Conservation (phyloP, 2,329 filamentous ascomycete genomes). For the Nothopassalora personata region DNA sequence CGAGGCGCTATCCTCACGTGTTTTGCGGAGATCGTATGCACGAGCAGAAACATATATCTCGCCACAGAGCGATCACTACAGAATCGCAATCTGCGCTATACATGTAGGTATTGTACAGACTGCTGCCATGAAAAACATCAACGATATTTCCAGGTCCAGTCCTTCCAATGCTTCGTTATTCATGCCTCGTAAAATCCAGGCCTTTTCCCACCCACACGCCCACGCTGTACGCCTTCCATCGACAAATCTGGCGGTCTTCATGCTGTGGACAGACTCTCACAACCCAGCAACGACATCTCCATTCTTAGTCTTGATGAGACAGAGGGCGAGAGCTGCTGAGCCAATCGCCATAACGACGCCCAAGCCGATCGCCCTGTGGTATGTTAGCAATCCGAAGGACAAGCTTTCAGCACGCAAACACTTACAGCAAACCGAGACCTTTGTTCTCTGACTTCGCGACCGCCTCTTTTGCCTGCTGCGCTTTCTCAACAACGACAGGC, state of each 20-base stretch:
- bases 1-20: not conserved
- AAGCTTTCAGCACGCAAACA: not conserved
- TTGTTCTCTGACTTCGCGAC: not conserved
- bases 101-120: not conserved
- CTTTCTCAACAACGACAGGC: not conserved
- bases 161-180: conserved; percentile 1
- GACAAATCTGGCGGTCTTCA: not conserved
- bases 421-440: not conserved
- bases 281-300: conserved; percentile 1
- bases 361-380: not conserved
- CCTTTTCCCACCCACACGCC: not conserved
- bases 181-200: not conserved
- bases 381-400: not conserved
- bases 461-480: not conserved
- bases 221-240: not conserved
- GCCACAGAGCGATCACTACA: not conserved
- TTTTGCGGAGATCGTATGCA: not conserved
- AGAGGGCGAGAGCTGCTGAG: conserved; percentile 1
- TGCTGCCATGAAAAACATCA: not conserved
- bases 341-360: not conserved
- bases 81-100: not conserved
- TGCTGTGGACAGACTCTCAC: not conserved
- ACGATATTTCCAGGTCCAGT: not conserved
- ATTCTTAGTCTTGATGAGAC: conserved; percentile 3
- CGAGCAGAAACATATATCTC: not conserved